Evolutionary conservation across 2,329 filamentous ascomycete genomes (phyloP).

Genomic region (Torrubiella hemipterigena): DNA sequence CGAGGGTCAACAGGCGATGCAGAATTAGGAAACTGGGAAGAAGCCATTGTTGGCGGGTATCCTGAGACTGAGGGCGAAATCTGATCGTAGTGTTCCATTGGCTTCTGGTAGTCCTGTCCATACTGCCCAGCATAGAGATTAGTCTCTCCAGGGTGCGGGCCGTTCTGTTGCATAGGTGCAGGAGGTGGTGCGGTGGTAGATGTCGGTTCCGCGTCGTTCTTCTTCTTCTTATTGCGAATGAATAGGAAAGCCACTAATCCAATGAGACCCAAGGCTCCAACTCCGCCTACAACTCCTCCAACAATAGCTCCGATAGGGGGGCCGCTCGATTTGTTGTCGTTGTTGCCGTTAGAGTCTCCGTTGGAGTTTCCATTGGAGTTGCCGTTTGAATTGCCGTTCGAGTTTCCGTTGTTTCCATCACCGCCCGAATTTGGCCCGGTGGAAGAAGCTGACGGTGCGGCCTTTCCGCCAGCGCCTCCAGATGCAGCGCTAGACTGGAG

Average conservation of each 20-base stretch:
- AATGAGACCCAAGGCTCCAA: constrained; percentile 18
- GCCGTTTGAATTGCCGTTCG: too few relatives aligned
- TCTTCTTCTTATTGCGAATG: constrained; percentile 17
- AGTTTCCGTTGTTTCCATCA: constrained; percentile 5
- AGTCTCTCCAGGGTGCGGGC: neutral
- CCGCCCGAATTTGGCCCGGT: constrained; percentile 1
- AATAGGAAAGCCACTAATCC: constrained; percentile 18
- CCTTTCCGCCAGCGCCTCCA: too few relatives aligned
- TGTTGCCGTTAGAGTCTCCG: neutral
- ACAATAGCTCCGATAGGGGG: constrained; percentile 23
- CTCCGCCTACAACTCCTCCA: constrained; percentile 23
- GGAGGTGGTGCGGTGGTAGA: constrained; percentile 6
- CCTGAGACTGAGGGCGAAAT: too few relatives aligned
- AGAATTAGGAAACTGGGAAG: neutral
- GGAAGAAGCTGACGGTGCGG: too few relatives aligned
- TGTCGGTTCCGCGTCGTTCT: constrained; percentile 7
- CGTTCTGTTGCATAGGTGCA: constrained; percentile 6
- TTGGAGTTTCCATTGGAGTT: too few relatives aligned
- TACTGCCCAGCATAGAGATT: too few relatives aligned
- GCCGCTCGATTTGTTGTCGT: constrained; percentile 5
- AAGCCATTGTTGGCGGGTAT: too few relatives aligned
- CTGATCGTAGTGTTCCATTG: too few relatives aligned
- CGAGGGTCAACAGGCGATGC: constrained; percentile 2
- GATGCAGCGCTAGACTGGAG: too few relatives aligned
- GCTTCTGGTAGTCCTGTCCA: too few relatives aligned